Base-by-base conservation (phyloP, 1,284 basidiomycete species). In the Microbotryomycetes sp. region DNA sequence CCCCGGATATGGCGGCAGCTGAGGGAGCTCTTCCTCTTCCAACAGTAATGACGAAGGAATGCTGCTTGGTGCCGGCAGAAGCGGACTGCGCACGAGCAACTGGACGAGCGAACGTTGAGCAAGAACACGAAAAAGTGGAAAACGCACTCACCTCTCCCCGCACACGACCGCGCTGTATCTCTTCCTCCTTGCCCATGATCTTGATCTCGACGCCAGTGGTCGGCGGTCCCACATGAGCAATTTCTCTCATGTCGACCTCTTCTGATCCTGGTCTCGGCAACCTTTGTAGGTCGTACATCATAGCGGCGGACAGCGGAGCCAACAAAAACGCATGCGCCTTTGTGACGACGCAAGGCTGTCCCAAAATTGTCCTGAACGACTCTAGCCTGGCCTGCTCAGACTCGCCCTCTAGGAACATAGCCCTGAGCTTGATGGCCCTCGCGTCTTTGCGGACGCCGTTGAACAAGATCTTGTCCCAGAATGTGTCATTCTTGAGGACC, bases 391-490 rank as follows among this genome's bases (percentile, higher is more conserved):
- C 62, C n/a, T 64, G 57, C 15, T 54, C 64, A 46, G 54, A 57
- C n/a, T 61, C 50, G 4, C 66, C 59, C 2, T 58, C 35, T 45
- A 68, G 56, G 54, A 66, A 45, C 45, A 70, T 50, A n/a, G 49
- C 61, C 30, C 67, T 57, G 4, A 71, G 41, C 15, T 28, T 47
- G 18, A 57, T 50, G 16, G 67, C 49, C 23, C 59, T 41, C 23
- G 61, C 35, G n/a, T 65, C 66, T 27, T 66, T 63, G 16, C 65
- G 47, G 30, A 70, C 35, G 5, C 60, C 57, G 28, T 60, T 56
- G 56, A 65, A 71, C 9, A 71, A 53, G 23, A 68, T 29, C 28
- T 49, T 47, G 50, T 71, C 70, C 68, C 66, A 70, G 9, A 66
- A 53, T 2, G 66, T 66, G 41, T 45, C 52, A 45, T 66, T 65